A percentile compares a stretch with the other conserved stretches of the same genome.
phyloP scores from a whole-genome alignment of 2,329 filamentous ascomycete genomes.

The Huntiella decipiens region DNA sequence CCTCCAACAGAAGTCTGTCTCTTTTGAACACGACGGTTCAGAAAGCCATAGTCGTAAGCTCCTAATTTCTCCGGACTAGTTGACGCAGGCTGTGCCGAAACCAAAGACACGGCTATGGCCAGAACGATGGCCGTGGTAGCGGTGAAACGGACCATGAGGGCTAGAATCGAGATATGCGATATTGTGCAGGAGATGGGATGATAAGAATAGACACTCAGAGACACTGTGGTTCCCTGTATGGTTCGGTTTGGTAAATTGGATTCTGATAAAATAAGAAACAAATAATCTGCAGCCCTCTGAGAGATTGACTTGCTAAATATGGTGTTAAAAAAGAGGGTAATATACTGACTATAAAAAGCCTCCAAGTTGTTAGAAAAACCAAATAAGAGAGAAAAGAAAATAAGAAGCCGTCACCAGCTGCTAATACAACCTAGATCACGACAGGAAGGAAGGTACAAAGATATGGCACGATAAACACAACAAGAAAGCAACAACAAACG shows the following conservation, averaged over 20 bases:
- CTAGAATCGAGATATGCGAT: neutral
- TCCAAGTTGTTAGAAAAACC: too few species aligned
- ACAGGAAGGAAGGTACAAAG: neutral
- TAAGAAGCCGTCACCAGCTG: too few species aligned
- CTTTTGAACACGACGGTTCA: slow-evolving; percentile 1
- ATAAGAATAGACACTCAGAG: neutral
- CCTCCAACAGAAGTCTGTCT: neutral
- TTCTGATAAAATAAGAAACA: too few species aligned
- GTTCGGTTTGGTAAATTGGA: too few species aligned
- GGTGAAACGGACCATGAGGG: slow-evolving; percentile 6
- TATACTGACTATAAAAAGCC: too few species aligned
- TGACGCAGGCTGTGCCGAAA: slow-evolving; percentile 6
- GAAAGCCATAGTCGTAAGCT: slow-evolving; percentile 11
- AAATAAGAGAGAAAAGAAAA: too few species aligned
- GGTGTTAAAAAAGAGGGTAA: too few species aligned
- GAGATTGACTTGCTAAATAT: too few species aligned
- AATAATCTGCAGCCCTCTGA: too few species aligned
- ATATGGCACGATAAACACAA: neutral
- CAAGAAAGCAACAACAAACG: neutral
- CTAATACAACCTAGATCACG: too few species aligned
- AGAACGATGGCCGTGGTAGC: slow-evolving; percentile 3
- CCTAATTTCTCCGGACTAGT: slow-evolving; percentile 6
- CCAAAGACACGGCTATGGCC: slow-evolving; percentile 1
- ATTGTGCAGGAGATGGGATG: neutral
- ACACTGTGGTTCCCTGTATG: too few species aligned